Conservation (phyloP, 257 asterid species). For the Ilex aquifolium region DNA sequence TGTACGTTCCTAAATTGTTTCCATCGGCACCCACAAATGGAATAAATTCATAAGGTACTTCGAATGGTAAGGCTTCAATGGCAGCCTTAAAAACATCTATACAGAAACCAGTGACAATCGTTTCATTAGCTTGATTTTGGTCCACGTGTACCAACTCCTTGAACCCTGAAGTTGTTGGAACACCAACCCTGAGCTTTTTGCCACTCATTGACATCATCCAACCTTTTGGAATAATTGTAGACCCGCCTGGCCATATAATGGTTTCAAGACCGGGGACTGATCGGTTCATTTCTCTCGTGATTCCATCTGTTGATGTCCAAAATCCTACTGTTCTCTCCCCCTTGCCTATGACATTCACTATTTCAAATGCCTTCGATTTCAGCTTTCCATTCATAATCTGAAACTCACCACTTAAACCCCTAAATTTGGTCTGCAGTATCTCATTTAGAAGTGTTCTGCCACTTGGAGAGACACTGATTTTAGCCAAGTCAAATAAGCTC, state of each 20-base stretch:
- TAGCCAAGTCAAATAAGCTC: constrained; percentile 8
- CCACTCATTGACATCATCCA: neutral
- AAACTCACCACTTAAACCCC: constrained; percentile 25
- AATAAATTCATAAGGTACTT: neutral
- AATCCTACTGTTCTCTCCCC: constrained; percentile 33
- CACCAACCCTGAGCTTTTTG: constrained; percentile 14
- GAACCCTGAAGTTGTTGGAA: constrained; percentile 9
- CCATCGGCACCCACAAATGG: constrained; percentile 7
- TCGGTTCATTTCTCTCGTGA: constrained; percentile 15
- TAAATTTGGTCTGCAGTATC: constrained; percentile 14
- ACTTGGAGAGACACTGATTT: constrained; percentile 1
- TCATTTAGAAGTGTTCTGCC: constrained; percentile 18
- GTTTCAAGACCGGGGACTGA: neutral
- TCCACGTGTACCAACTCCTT: constrained; percentile 10
- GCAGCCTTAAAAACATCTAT: constrained; percentile 15
- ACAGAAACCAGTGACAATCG: constrained; percentile 4
- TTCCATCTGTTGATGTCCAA: constrained; percentile 31
- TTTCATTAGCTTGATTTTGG: constrained; percentile 10
- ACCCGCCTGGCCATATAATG: no score
- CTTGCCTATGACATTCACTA: constrained; percentile 33
- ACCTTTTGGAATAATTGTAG: no score
- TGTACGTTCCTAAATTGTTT: neutral
- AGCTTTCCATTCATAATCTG: constrained; percentile 20
- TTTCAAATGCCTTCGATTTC: constrained; percentile 20
- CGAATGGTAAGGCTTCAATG: constrained; percentile 3